A percentile compares a stretch with the other conserved stretches of the same genome.
These are phyloP conservation scores for Suillus plorans DNA, from an alignment of 768 basidiomycete genomes.

Conservation along the genomic window DNA sequence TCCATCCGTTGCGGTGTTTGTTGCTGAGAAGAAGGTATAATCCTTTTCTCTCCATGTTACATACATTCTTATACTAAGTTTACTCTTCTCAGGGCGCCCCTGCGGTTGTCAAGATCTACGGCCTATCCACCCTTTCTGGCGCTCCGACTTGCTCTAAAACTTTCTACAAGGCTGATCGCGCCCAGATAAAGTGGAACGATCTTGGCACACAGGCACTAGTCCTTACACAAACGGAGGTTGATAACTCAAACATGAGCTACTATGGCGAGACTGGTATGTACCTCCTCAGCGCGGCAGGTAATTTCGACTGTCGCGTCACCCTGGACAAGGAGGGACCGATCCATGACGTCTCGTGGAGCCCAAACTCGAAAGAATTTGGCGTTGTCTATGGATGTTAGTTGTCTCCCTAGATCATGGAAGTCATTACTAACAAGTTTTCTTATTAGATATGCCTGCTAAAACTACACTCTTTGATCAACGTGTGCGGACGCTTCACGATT, in stretches of 20 bases:
- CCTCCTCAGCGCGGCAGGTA: slow-evolving; percentile 77
- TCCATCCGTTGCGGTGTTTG: slow-evolving; percentile 74
- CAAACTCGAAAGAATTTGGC: slow-evolving; percentile 94
- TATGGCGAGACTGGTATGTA: slow-evolving; percentile 92
- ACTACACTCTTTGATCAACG: slow-evolving; percentile 90
- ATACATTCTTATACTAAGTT: slow-evolving; percentile 1
- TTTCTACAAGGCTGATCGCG: slow-evolving; percentile 90
- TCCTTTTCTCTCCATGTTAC: neutral
- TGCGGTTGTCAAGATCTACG: slow-evolving; percentile 83
- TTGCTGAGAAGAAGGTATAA: neutral
- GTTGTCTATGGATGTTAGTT: slow-evolving; percentile 94
- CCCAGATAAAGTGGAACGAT: slow-evolving; percentile 94
- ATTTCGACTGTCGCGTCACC: slow-evolving; percentile 87
- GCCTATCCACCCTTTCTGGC: slow-evolving; percentile 57
- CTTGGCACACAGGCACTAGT: slow-evolving; percentile 91
- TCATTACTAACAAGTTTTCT: slow-evolving; percentile 4
- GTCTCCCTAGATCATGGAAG: neutral
- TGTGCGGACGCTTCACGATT: slow-evolving; percentile 84
- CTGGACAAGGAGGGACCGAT: slow-evolving; percentile 97
- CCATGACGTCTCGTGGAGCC: slow-evolving; percentile 95
- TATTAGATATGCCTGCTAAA: slow-evolving; percentile 94
- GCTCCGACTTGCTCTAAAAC: slow-evolving; percentile 85
- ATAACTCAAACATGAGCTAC: slow-evolving; percentile 95
- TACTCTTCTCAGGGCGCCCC: slow-evolving; percentile 66
- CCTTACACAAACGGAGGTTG: slow-evolving; percentile 94